phyloP scores from a whole-genome alignment of 371 early-diverging fungal species.

The Dinochytrium kinnereticum region DNA sequence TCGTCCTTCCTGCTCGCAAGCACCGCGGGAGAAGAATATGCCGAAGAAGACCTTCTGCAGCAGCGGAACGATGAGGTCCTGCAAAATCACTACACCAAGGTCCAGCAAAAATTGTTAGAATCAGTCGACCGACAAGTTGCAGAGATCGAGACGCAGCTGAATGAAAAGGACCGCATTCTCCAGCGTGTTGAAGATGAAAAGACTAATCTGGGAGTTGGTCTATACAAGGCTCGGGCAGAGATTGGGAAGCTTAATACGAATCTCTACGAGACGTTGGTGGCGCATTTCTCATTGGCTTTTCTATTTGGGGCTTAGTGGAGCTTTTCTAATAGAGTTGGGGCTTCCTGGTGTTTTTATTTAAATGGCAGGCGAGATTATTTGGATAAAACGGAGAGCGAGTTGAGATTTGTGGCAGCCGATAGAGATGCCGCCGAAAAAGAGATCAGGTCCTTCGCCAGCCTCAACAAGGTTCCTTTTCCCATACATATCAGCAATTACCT shows the following conservation, averaged over 20 bases:
- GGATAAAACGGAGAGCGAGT: slow-evolving; percentile 21
- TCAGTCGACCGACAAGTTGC: slow-evolving; percentile 47
- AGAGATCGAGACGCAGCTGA: slow-evolving; percentile 39
- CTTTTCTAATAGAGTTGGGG: no score
- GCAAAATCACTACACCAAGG: slow-evolving; percentile 42
- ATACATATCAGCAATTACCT: neutral
- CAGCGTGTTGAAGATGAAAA: slow-evolving; percentile 44
- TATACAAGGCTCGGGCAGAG: slow-evolving; percentile 46
- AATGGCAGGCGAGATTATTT: slow-evolving; percentile 6
- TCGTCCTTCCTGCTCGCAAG: no score
- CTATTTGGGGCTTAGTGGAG: no score
- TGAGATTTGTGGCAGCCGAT: slow-evolving; percentile 1
- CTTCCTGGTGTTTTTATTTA: neutral
- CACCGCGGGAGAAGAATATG: no score
- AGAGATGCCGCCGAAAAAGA: slow-evolving; percentile 5
- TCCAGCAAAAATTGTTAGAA: slow-evolving; percentile 47
- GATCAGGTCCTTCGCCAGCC: neutral
- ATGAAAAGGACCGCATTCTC: slow-evolving; percentile 41
- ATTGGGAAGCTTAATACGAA: slow-evolving; percentile 41
- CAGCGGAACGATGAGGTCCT: slow-evolving; percentile 30
- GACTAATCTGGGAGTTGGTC: slow-evolving; percentile 40
- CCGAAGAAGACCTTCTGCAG: no score
- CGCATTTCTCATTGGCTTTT: neutral
- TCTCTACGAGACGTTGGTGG: slow-evolving; percentile 39
- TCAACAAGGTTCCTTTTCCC: slow-evolving; percentile 27